These are phyloP conservation scores for Tardiomyces digboiensis DNA, from an alignment of 1,139 yeast species.

Conservation along the genomic window DNA sequence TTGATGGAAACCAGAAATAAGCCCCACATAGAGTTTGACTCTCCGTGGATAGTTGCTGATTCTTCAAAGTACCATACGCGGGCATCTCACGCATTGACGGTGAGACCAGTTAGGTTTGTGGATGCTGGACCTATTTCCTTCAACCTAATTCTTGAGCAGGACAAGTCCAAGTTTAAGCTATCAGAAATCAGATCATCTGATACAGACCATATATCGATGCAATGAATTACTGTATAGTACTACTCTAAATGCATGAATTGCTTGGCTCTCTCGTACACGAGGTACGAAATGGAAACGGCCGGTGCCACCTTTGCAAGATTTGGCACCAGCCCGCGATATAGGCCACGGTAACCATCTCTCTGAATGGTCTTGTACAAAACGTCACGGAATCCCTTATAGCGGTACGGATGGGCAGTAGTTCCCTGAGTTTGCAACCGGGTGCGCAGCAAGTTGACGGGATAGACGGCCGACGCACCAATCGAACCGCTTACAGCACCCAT, in stretches of 20 bases:
- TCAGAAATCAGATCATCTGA: no score
- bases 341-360: conserved; percentile 84
- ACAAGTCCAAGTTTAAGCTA: neutral
- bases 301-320: conserved; percentile 96
- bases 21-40: conserved; percentile 3
- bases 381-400: conserved; percentile 74
- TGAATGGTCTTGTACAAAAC: conserved; percentile 65
- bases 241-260: conserved; percentile 44
- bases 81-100: conserved; percentile 5
- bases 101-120: conserved; percentile 22
- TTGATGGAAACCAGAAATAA: conserved; percentile 16
- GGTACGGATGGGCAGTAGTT: conserved; percentile 88
- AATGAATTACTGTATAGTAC: conserved; percentile 2
- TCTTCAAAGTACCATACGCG: conserved; percentile 4
- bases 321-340: conserved; percentile 88
- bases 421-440: conserved; percentile 98
- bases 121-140: conserved; percentile 23
- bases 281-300: conserved; percentile 89
- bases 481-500: conserved; percentile 95
- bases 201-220: no score
- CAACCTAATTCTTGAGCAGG: conserved; percentile 21
- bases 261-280: conserved; percentile 89
- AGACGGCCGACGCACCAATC: conserved; percentile 91
- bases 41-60: conserved; percentile 24
- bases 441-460: conserved; percentile 82